A percentile compares a stretch with the other conserved stretches of the same genome.
Conservation (phyloP, 2,329 filamentous ascomycete genomes). For the Amauroascus verrucosus region DNA sequence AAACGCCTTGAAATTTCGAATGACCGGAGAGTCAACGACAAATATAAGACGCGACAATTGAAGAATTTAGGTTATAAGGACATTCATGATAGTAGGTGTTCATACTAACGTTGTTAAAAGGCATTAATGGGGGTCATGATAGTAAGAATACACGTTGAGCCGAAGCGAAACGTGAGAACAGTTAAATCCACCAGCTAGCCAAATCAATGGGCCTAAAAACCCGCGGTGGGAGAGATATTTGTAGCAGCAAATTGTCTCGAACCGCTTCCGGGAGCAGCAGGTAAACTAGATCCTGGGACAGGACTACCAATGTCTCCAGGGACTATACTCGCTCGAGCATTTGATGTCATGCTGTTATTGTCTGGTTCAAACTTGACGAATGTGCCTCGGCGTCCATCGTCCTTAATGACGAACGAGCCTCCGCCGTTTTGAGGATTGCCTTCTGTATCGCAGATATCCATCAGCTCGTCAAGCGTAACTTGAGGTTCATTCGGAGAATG, state of each 20-base stretch:
- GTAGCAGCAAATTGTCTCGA: slow-evolving; percentile 28
- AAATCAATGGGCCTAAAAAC: slow-evolving; percentile 24
- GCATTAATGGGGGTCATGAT: slow-evolving; percentile 9
- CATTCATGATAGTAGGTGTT: neutral
- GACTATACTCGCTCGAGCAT: slow-evolving; percentile 34
- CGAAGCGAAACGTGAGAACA: slow-evolving; percentile 3
- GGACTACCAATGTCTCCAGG: slow-evolving; percentile 64
- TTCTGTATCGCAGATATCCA: slow-evolving; percentile 82
- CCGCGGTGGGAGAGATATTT: slow-evolving; percentile 26
- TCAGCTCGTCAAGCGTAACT: slow-evolving; percentile 57
- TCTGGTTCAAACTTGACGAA: slow-evolving; percentile 46
- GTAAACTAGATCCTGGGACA: slow-evolving; percentile 38
- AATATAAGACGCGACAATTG: slow-evolving; percentile 10
- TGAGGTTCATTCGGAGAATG: slow-evolving; percentile 48
- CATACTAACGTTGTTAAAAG: slow-evolving; percentile 9
- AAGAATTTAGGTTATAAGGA: neutral
- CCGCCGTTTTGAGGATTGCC: slow-evolving; percentile 79
- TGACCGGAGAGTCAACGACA: neutral
- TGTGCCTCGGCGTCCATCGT: slow-evolving; percentile 36
- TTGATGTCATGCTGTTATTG: slow-evolving; percentile 35
- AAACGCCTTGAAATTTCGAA: slow-evolving; percentile 19
- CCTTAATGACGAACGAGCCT: slow-evolving; percentile 66
- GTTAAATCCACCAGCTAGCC: slow-evolving; percentile 15
- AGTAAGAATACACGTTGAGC: neutral
- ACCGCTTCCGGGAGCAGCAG: slow-evolving; percentile 30